Conservation (phyloP, 768 basidiomycete species). For the Leucosporidium scottii region DNA sequence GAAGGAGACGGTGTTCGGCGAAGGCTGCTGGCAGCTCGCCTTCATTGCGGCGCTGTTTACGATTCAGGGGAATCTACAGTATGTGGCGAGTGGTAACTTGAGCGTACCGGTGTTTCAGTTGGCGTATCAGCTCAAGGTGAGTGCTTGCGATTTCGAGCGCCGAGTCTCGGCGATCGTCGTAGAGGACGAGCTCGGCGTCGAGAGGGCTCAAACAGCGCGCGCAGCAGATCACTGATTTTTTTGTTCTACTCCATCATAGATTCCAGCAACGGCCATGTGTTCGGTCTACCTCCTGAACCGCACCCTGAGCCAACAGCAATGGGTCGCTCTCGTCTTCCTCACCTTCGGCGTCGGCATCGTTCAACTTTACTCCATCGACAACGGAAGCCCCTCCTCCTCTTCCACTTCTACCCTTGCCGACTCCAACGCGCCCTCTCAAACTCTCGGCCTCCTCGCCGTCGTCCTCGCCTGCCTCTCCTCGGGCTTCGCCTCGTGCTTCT, state of each 20-base stretch:
- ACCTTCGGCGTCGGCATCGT: constrained; percentile 46
- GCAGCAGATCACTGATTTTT: no score
- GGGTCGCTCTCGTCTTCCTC: constrained; percentile 57
- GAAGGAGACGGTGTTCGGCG: constrained; percentile 60
- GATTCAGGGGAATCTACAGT: constrained; percentile 60
- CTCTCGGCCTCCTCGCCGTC: constrained; percentile 82
- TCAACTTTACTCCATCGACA: constrained; percentile 53
- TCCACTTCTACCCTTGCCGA: background rate
- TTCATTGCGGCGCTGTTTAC: constrained; percentile 87
- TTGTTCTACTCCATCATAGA: constrained; percentile 10
- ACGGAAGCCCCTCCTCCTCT: background rate
- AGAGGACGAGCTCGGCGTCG: no score
- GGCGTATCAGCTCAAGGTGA: constrained; percentile 82
- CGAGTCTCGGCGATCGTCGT: background rate
- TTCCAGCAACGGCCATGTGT: constrained; percentile 71
- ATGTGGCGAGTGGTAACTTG: constrained; percentile 81
- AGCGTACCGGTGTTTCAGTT: constrained; percentile 92
- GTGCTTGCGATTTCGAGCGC: background rate
- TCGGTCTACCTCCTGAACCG: constrained; percentile 85
- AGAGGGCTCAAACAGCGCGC: no score
- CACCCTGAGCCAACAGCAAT: constrained; percentile 50
- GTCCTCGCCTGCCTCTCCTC: constrained; percentile 85
- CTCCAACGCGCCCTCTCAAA: constrained; percentile 51
- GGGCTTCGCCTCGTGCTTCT: constrained; percentile 90
- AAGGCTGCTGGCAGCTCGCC: constrained; percentile 89